Conservation (phyloP, 108 stramenopile species). For the Seminavis robusta region DNA sequence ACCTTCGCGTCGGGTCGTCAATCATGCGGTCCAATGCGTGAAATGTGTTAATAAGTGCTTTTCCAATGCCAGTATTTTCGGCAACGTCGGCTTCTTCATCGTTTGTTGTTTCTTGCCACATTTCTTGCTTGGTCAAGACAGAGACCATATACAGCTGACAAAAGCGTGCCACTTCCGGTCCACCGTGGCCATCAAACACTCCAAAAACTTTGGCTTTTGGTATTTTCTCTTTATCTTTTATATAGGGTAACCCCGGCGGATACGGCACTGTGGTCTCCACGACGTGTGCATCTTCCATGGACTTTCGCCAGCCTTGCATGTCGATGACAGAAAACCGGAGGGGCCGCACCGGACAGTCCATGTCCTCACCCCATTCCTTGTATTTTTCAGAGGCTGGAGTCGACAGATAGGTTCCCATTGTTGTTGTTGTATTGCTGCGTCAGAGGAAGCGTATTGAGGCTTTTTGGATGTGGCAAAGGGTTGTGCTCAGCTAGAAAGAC, state of each 20-base stretch:
- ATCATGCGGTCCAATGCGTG: slow-evolving; percentile 83
- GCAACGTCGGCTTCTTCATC: not conserved
- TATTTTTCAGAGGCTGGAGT: slow-evolving; percentile 73
- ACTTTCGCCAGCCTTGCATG: slow-evolving; percentile 97
- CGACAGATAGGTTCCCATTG: slow-evolving; percentile 86
- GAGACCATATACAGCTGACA: slow-evolving; percentile 79
- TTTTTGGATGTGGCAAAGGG: no score
- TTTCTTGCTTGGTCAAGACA: slow-evolving; percentile 54
- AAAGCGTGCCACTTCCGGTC: slow-evolving; percentile 89
- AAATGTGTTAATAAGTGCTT: slow-evolving; percentile 60
- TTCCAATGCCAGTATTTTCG: slow-evolving; percentile 37
- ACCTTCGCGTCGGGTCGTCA: slow-evolving; percentile 48
- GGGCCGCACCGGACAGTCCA: slow-evolving; percentile 31
- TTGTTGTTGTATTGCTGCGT: no score
- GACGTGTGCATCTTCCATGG: slow-evolving; percentile 98
- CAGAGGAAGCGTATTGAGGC: no score
- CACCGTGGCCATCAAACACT: slow-evolving; percentile 94
- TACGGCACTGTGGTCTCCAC: slow-evolving; percentile 49
- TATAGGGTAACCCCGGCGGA: no score
- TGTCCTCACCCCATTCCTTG: slow-evolving; percentile 38
- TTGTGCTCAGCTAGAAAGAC: no score
- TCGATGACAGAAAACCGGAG: slow-evolving; percentile 76
- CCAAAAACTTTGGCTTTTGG: slow-evolving; percentile 75
- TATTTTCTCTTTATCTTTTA: not conserved
- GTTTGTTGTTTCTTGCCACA: slow-evolving; percentile 28